phyloP scores from a whole-genome alignment of 2,329 filamentous ascomycete genomes.

The Penicillium thymicola region DNA sequence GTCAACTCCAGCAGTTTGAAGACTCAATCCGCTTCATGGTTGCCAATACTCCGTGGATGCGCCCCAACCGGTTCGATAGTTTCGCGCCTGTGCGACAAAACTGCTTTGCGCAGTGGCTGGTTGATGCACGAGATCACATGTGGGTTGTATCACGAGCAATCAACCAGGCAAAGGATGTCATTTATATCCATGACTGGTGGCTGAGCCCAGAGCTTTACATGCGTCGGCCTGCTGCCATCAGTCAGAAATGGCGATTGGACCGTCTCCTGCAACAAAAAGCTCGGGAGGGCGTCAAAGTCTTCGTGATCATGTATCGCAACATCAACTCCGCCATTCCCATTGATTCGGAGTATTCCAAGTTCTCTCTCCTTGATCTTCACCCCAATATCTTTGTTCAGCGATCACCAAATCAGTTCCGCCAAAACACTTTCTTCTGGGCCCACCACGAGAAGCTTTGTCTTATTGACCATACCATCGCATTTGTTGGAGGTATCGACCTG shows the following conservation, averaged over 20 bases:
- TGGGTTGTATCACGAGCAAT: slow-evolving; percentile 98
- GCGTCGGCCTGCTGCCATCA: slow-evolving; percentile 88
- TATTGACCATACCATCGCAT: slow-evolving; percentile 92
- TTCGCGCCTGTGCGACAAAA: slow-evolving; percentile 85
- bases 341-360: slow-evolving; percentile 97
- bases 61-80: slow-evolving; percentile 82
- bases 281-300: slow-evolving; percentile 91
- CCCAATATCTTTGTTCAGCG: slow-evolving; percentile 95
- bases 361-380: slow-evolving; percentile 88
- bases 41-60: slow-evolving; percentile 75
- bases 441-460: slow-evolving; percentile 98
- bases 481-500: slow-evolving; percentile 91
- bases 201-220: slow-evolving; percentile 93
- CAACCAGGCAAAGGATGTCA: slow-evolving; percentile 94
- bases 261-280: slow-evolving; percentile 90
- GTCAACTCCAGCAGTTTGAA: slow-evolving; percentile 86
- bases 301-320: slow-evolving; percentile 96
- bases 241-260: slow-evolving; percentile 96
- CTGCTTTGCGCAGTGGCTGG: slow-evolving; percentile 92
- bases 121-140: slow-evolving; percentile 97
- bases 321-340: slow-evolving; percentile 97
- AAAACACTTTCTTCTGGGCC: slow-evolving; percentile 99
- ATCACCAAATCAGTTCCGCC: slow-evolving; percentile 95
- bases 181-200: slow-evolving; percentile 99
- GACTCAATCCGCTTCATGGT: slow-evolving; percentile 88